Conservation (phyloP, 2,329 filamentous ascomycete species). For the Sarocladium oryzae region DNA sequence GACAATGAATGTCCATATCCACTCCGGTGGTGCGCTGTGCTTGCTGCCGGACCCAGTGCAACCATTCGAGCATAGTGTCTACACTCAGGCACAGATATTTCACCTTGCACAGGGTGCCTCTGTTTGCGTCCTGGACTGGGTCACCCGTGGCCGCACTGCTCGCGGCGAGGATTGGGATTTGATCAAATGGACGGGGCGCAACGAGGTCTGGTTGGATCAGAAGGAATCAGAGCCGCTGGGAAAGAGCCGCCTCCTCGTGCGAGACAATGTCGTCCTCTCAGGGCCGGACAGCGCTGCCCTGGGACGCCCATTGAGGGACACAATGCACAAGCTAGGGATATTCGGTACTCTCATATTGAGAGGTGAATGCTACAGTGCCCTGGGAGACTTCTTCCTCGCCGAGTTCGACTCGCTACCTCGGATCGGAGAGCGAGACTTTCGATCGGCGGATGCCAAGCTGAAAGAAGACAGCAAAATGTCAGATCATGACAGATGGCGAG, state of each 20-base stretch:
- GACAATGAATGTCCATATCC: slow-evolving; percentile 44
- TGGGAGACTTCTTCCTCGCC: slow-evolving; percentile 68
- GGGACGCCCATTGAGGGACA: slow-evolving; percentile 40
- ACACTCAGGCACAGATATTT: slow-evolving; percentile 80
- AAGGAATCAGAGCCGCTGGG: slow-evolving; percentile 20
- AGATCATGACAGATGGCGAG: slow-evolving; percentile 46
- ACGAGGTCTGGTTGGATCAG: slow-evolving; percentile 67
- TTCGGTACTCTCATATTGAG: slow-evolving; percentile 81
- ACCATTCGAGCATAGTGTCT: slow-evolving; percentile 78
- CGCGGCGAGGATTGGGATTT: slow-evolving; percentile 88
- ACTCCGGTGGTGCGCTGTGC: slow-evolving; percentile 48
- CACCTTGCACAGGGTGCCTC: slow-evolving; percentile 49
- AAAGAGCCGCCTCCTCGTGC: slow-evolving; percentile 61
- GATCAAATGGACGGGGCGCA: slow-evolving; percentile 69
- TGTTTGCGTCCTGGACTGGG: slow-evolving; percentile 87
- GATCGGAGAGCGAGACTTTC: slow-evolving; percentile 76
- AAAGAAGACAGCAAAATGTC: slow-evolving; percentile 29
- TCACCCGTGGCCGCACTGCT: slow-evolving; percentile 78
- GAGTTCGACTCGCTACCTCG: slow-evolving; percentile 75
- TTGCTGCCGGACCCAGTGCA: slow-evolving; percentile 88
- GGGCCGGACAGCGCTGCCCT: slow-evolving; percentile 36
- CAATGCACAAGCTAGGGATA: slow-evolving; percentile 70
- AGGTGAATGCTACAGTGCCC: slow-evolving; percentile 58
- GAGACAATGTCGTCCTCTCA: slow-evolving; percentile 76
- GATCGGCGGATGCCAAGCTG: slow-evolving; percentile 42